Evolutionary conservation across 116 monocot species (phyloP).

Genomic region (Papilionanthe hybrid): DNA sequence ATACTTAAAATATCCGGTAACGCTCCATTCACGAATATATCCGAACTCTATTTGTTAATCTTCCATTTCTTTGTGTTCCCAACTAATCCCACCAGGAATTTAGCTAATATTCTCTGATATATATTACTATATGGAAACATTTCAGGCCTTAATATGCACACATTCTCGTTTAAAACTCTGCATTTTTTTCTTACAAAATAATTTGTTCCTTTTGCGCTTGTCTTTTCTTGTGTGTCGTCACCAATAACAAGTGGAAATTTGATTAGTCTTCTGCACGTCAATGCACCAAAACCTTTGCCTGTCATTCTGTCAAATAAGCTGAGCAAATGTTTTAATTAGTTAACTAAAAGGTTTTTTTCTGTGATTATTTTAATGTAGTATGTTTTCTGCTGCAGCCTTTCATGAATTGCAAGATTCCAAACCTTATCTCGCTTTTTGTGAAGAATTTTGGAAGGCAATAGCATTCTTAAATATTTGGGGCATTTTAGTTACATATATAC

Average conservation of each 20-base stretch:
- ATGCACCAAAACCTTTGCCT: background rate
- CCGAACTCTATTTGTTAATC: background rate
- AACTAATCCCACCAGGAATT: background rate
- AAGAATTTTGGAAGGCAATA: background rate
- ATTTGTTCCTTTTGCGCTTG: background rate
- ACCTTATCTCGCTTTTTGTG: background rate
- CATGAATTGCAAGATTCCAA: background rate
- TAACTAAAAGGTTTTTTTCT: background rate
- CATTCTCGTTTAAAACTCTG: no score
- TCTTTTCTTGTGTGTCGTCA: background rate
- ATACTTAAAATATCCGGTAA: no score
- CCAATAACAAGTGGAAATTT: background rate
- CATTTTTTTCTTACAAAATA: no score
- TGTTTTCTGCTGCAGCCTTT: background rate
- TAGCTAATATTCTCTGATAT: background rate
- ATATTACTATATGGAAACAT: background rate
- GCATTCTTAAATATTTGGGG: no score
- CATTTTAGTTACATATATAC: no score
- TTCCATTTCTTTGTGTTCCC: background rate
- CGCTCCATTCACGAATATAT: no score
- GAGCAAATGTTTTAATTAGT: background rate
- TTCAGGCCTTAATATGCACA: background rate
- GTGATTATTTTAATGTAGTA: background rate
- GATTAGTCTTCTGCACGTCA: background rate
- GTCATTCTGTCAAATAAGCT: background rate